These are phyloP conservation scores for Thoreauomyces humboldtii DNA, from an alignment of 192 early-diverging fungal genomes.

Conservation along the genomic window DNA sequence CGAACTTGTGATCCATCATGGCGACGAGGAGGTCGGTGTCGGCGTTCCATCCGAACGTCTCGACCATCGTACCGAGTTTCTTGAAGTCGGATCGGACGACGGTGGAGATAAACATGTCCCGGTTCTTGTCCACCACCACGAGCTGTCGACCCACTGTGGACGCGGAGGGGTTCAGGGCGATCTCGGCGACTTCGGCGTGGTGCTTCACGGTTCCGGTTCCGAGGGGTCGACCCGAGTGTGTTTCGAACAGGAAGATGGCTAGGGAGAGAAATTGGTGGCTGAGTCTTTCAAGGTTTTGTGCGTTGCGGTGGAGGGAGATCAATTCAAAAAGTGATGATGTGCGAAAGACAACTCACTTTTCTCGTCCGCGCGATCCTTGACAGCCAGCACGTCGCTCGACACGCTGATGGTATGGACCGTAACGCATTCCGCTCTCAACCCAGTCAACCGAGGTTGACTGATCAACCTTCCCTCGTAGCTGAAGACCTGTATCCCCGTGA, in stretches of 20 bases:
- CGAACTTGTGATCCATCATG: conserved; percentile 54
- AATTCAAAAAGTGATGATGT: too few relatives aligned
- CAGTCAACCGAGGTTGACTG: conserved; percentile 52
- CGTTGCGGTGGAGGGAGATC: too few relatives aligned
- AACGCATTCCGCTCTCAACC: conserved; percentile 51
- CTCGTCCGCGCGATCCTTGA: conserved; percentile 54
- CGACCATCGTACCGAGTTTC: conserved; percentile 60
- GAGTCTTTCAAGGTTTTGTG: too few relatives aligned
- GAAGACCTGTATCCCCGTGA: conserved; percentile 54
- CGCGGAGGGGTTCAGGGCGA: conserved; percentile 43
- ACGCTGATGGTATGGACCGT: conserved; percentile 47
- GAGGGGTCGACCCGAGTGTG: conserved; percentile 39
- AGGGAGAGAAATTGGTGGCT: too few relatives aligned
- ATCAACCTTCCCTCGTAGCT: conserved; percentile 51
- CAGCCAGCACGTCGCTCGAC: conserved; percentile 48
- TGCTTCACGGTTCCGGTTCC: conserved; percentile 48
- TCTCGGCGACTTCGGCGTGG: conserved; percentile 42
- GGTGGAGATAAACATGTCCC: conserved; percentile 51
- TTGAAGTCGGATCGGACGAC: conserved; percentile 43
- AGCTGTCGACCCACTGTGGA: conserved; percentile 38
- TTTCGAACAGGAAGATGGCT: conserved; percentile 56
- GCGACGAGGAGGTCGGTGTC: conserved; percentile 49
- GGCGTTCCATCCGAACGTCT: conserved; percentile 56
- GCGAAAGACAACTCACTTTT: conserved; percentile 45
- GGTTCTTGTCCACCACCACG: conserved; percentile 55